Evolutionary conservation across 495 filamentous ascomycete species (phyloP).

Genomic region (Trichoderma gamsii): DNA sequence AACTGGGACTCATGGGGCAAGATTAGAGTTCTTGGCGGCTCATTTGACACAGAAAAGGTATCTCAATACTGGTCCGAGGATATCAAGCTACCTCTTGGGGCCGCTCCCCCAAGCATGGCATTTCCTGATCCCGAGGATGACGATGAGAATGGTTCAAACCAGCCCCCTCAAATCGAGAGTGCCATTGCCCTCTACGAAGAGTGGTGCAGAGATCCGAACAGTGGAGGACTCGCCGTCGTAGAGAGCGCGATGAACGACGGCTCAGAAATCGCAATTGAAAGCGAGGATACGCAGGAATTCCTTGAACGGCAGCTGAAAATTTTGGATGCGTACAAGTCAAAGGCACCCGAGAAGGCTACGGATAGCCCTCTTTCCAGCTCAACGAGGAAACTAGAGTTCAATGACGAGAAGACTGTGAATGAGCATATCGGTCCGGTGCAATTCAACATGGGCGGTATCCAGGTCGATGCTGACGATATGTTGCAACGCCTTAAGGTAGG

Average conservation of each 20-base stretch:
- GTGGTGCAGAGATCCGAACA: constrained; percentile 65
- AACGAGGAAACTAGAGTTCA: constrained; percentile 18
- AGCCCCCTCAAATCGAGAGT: constrained; percentile 27
- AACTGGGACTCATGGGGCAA: constrained; percentile 99
- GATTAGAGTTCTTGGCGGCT: constrained; percentile 87
- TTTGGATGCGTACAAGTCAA: constrained; percentile 59
- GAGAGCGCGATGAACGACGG: constrained; percentile 29
- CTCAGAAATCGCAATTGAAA: constrained; percentile 59
- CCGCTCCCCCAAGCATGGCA: constrained; percentile 17
- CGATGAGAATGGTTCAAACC: constrained; percentile 25
- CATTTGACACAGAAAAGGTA: constrained; percentile 83
- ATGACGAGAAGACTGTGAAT: constrained; percentile 51
- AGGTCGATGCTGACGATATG: constrained; percentile 95
- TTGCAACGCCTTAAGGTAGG: constrained; percentile 77
- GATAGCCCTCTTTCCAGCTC: constrained; percentile 35
- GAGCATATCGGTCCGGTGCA: constrained; percentile 94
- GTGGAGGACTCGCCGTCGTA: constrained; percentile 43
- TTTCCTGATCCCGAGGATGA: constrained; percentile 18
- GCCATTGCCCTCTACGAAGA: constrained; percentile 73
- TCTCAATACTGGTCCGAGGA: constrained; percentile 81
- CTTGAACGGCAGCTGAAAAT: constrained; percentile 64
- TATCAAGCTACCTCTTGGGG: constrained; percentile 51
- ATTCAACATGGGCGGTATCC: constrained; percentile 95
- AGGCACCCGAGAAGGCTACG: constrained; percentile 52
- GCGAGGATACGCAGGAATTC: constrained; percentile 74